Conservation (phyloP, 1,139 yeast genomes). For the Candida freyschussii region DNA sequence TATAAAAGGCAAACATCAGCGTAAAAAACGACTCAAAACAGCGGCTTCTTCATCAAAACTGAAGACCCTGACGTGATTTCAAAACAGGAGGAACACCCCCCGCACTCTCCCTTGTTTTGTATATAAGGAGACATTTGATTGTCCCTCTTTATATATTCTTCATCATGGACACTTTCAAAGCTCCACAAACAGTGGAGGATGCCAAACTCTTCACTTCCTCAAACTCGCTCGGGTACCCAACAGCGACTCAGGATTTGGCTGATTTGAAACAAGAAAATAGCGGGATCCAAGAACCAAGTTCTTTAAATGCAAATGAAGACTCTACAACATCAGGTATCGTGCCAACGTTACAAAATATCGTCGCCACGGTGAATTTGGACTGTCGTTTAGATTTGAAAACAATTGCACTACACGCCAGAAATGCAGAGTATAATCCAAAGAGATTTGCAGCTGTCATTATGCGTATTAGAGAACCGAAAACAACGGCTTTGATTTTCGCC, state of each 20-base stretch:
- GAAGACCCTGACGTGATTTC: background rate
- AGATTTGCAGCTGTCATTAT: constrained; percentile 99
- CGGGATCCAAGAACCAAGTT: constrained; percentile 7
- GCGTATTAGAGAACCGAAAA: constrained; percentile 99
- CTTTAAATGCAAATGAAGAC: constrained; percentile 31
- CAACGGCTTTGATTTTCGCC: constrained; percentile 96
- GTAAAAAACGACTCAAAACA: constrained; percentile 1
- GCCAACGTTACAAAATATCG: constrained; percentile 94
- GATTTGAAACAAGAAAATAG: constrained; percentile 19
- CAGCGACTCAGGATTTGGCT: constrained; percentile 24
- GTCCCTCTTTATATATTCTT: constrained; percentile 4
- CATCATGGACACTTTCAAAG: constrained; percentile 24
- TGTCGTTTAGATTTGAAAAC: constrained; percentile 95
- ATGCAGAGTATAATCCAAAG: constrained; percentile 96
- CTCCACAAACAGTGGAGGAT: constrained; percentile 27
- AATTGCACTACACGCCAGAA: constrained; percentile 97
- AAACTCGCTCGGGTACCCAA: constrained; percentile 25
- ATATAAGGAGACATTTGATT: constrained; percentile 3
- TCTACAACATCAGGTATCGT: constrained; percentile 87
- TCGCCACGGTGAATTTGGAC: constrained; percentile 95
- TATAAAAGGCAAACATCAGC: background rate
- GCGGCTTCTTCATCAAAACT: background rate
- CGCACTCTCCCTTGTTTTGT: constrained; percentile 3
- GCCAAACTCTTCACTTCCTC: constrained; percentile 26
- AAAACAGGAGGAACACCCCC: background rate